Evolutionary conservation across 441 rosid species (phyloP), one percentile per base, ranked within the genome.

Genomic region (Erodium texanum): DNA sequence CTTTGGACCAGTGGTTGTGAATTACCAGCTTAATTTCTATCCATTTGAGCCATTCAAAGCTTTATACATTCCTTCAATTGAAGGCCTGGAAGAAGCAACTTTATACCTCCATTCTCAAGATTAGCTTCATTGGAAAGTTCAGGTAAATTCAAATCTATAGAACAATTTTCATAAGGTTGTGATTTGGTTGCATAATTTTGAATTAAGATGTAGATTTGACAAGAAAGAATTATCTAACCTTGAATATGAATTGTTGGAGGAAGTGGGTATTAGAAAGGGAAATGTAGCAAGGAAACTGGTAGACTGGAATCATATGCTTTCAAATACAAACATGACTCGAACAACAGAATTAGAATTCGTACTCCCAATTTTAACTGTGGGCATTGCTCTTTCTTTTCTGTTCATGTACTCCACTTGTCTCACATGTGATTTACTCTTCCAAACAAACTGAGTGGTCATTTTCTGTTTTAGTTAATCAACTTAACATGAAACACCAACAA

Each of bases 11-110:
- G 72, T 72, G 61, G 75, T 78, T 72, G 98, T 94, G 73, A 89
- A 82, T 68, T 94, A 92, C 77, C 93, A 88, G 84, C 94, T 94
- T 64, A 89, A 81, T 78, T 77, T 79, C 66, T 71, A 85, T 7
- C 76, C 88, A 66, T 85, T 96, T n/a, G 84, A 81, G 63, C 82
- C 87, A 27, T 89, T 91, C 77, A 91, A 82, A 80, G 77, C 82
- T 76, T 79, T 73, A n/a, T 75, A 82, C 38, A 34, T 74, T 48
- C 77, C 73, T 6, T 48, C 77, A 41, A 67, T 80, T 63, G 74
- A 78, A 52, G 82, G 78, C 34, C 82, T 80, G 76, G 93, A 85
- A 77, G 81, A 83, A 73, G 85, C 81, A 69, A 70, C 80, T 2
- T 71, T 61, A 69, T 80, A 56, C 69, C 70, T 78, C 22, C 78